Evolutionary conservation across 73 alveolate genomes (phyloP), one percentile per base, ranked within the genome.

Genomic region (Effrenium voratum): DNA sequence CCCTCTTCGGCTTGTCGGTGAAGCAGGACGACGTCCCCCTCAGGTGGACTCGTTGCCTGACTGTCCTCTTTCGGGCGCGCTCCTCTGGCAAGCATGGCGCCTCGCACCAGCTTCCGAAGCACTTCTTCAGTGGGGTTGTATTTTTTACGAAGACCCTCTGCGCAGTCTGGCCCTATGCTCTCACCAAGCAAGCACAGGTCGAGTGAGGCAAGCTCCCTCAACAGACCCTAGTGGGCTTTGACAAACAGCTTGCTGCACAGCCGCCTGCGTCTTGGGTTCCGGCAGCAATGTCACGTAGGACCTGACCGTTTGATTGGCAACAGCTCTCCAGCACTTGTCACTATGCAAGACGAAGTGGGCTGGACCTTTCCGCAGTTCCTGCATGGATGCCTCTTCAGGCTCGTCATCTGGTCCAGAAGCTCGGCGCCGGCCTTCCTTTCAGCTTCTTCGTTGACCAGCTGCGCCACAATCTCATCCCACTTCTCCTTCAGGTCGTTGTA

Each of bases 271-370:
- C 5, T 3, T 50, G 6, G 76, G 43, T 34, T 81, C 92, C 72
- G 50, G 16, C n/a, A 81, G 50, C 16, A 47, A 34, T 6, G 5
- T 19, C 44, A 5, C 6, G 57, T 81, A 81, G 49, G 47, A 47
- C 47, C 92, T 57, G 41, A 81, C 92, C 0, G 92, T 81, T 50
- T 81, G 92, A 75, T 81, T 81, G 5, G 76, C 75, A 30, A 81
- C 75, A 12, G 92, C 92, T 6, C 32, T 47, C 92, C 92, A 49
- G 92, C 32, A 81, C 24, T 47, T 32, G 3, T 16, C 38, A 15
- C 55, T 73, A 52, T 40, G 15, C 24, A 15, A 52, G n/a, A 16
- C 50, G 36, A 36, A 40, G 24, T 49, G 32, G 10, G 49, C 10
- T 28, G 84, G 84, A 28, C 38, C 55, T 28, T 13, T 19, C 55